Conservation (phyloP, 352 stramenopile species). For the Peronospora destructor region DNA sequence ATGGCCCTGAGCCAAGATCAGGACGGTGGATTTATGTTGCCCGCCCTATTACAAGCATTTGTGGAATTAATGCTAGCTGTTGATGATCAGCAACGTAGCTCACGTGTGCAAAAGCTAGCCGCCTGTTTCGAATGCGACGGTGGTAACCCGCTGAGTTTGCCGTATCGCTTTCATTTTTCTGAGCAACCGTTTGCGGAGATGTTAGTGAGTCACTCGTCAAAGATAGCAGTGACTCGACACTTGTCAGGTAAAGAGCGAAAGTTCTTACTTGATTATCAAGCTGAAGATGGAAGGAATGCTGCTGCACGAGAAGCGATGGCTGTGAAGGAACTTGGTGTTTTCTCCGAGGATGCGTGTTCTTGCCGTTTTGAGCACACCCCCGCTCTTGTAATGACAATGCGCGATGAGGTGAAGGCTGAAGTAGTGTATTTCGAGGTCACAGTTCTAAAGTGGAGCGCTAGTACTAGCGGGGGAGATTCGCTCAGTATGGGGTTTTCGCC, state of each 20-base stretch:
- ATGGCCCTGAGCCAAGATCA: slow-evolving; percentile 79
- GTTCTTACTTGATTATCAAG: slow-evolving; percentile 62
- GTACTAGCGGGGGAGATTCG: slow-evolving; percentile 18
- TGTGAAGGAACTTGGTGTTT: slow-evolving; percentile 15
- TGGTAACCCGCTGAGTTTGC: slow-evolving; percentile 43
- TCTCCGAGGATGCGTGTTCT: slow-evolving; percentile 38
- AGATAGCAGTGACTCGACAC: slow-evolving; percentile 67
- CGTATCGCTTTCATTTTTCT: slow-evolving; percentile 71
- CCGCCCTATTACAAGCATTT: slow-evolving; percentile 67
- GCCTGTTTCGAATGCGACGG: slow-evolving; percentile 46
- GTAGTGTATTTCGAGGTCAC: slow-evolving; percentile 81
- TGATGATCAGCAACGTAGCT: slow-evolving; percentile 57
- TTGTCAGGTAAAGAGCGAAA: slow-evolving; percentile 71
- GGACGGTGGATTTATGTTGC: slow-evolving; percentile 68
- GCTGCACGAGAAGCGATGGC: slow-evolving; percentile 13
- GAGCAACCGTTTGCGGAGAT: slow-evolving; percentile 62
- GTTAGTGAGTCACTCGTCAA: slow-evolving; percentile 74
- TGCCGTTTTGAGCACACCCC: slow-evolving; percentile 79
- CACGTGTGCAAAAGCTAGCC: slow-evolving; percentile 44
- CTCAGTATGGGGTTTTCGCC: slow-evolving; percentile 63
- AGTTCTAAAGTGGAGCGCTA: slow-evolving; percentile 51
- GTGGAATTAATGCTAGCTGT: slow-evolving; percentile 81
- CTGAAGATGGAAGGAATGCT: slow-evolving; percentile 30
- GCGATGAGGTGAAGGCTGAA: slow-evolving; percentile 61
- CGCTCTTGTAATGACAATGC: slow-evolving; percentile 62